phyloP scores from a whole-genome alignment of 108 stramenopile genomes.

The Pseudonitzschia multiseries region DNA sequence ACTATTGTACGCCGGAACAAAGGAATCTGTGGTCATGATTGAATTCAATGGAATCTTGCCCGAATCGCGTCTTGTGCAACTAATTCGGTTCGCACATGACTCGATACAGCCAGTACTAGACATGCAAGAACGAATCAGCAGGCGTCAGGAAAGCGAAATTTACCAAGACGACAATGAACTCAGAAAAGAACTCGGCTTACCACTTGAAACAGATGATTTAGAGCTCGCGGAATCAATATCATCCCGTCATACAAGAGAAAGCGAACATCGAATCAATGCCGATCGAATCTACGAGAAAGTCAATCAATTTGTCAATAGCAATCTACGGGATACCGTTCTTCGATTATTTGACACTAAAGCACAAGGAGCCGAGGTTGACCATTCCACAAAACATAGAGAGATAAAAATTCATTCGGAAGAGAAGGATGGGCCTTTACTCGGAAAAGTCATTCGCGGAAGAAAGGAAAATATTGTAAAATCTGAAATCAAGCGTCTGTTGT shows the following conservation, averaged over 20 bases:
- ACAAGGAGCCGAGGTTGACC: slow-evolving; percentile 1
- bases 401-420: slow-evolving; percentile 28
- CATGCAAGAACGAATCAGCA: slow-evolving; percentile 33
- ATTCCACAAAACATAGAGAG: background rate
- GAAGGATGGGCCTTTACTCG: slow-evolving; percentile 12
- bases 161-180: slow-evolving; percentile 34
- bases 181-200: slow-evolving; percentile 38
- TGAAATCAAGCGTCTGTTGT: slow-evolving; percentile 30
- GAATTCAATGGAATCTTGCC: slow-evolving; percentile 48
- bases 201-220: background rate
- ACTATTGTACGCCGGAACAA: slow-evolving; percentile 64
- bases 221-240: background rate
- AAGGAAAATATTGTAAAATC: slow-evolving; percentile 32
- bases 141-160: slow-evolving; percentile 16
- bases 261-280: slow-evolving; percentile 15
- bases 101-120: slow-evolving; percentile 51
- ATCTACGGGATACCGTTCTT: slow-evolving; percentile 10
- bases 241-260: slow-evolving; percentile 3
- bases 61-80: slow-evolving; percentile 37
- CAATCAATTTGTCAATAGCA: slow-evolving; percentile 6
- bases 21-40: slow-evolving; percentile 51
- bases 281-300: slow-evolving; percentile 23
- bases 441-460: slow-evolving; percentile 35
- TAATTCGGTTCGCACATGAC: slow-evolving; percentile 48
- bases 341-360: slow-evolving; percentile 30